Conservation (phyloP, 306 rosid genomes). For the Echinosophora koreensis region DNA sequence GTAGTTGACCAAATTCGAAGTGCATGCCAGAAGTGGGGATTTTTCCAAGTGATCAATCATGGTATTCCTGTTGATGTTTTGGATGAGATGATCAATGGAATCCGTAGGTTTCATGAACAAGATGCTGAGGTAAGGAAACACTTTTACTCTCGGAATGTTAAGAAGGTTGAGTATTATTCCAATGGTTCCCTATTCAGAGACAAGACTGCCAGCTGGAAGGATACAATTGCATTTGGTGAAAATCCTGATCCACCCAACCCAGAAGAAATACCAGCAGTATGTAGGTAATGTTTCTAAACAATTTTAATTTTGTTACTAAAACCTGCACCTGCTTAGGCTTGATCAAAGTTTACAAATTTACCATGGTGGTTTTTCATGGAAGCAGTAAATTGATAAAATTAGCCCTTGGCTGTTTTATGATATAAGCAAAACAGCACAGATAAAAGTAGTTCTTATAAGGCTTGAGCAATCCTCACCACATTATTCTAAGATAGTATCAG, state of each 20-base stretch:
- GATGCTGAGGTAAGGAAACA: not conserved
- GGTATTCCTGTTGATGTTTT: not conserved
- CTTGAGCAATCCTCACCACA: too few relatives aligned
- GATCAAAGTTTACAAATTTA: not conserved
- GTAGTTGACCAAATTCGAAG: not conserved
- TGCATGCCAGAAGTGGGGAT: not conserved
- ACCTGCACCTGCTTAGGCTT: not conserved
- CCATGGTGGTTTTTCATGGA: not conserved
- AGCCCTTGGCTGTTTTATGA: not conserved
- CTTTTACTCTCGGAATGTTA: not conserved
- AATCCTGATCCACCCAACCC: not conserved
- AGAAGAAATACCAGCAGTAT: not conserved
- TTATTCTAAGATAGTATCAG: too few relatives aligned
- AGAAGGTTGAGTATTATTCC: too few relatives aligned
- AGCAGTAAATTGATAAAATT: not conserved
- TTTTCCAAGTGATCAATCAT: constrained; percentile 3
- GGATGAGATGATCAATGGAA: constrained; percentile 2
- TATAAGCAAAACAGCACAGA: not conserved
- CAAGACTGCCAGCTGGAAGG: not conserved
- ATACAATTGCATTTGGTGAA: not conserved
- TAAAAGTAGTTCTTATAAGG: too few relatives aligned
- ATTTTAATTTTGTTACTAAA: not conserved
- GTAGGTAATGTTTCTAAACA: not conserved
- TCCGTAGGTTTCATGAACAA: not conserved
- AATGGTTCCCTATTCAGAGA: not conserved